Percentiles rank a stretch among this genome's conserved stretches.
These are phyloP conservation scores for Fusarium dimerum DNA, from an alignment of 2,329 filamentous ascomycete genomes.

Conservation along the genomic window DNA sequence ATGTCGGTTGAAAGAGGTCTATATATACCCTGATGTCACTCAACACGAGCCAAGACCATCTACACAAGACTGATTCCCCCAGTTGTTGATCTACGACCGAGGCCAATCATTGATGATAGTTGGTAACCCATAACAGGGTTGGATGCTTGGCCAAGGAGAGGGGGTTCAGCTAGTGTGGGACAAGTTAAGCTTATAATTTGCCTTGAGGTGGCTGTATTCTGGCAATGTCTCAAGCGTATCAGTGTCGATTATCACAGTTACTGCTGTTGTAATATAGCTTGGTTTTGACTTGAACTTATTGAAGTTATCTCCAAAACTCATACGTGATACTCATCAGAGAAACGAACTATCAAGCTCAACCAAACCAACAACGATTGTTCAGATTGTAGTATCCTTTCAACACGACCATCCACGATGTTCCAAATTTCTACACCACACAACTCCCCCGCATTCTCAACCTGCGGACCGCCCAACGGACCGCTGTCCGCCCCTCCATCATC, in stretches of 20 bases:
- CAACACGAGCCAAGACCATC: neutral
- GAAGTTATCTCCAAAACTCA: too few species aligned
- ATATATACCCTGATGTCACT: neutral
- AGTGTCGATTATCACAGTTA: neutral
- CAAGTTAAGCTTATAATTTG: neutral
- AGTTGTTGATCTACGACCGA: neutral
- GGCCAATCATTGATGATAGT: neutral
- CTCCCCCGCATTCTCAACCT: neutral
- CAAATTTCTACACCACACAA: neutral
- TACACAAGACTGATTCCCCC: neutral
- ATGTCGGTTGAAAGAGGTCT: neutral
- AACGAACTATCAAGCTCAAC: too few species aligned
- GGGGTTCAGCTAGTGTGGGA: neutral
- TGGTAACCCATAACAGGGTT: neutral
- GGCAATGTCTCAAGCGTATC: neutral
- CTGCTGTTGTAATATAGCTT: too few species aligned
- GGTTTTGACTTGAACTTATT: too few species aligned
- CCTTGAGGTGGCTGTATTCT: neutral
- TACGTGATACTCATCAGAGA: too few species aligned
- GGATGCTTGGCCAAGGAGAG: neutral
- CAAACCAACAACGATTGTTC: too few species aligned
- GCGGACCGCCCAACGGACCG: neutral
- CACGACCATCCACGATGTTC: neutral
- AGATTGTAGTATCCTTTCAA: neutral
- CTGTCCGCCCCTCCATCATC: neutral